Conservation (phyloP, 768 basidiomycete species). For the Russula brevipes region DNA sequence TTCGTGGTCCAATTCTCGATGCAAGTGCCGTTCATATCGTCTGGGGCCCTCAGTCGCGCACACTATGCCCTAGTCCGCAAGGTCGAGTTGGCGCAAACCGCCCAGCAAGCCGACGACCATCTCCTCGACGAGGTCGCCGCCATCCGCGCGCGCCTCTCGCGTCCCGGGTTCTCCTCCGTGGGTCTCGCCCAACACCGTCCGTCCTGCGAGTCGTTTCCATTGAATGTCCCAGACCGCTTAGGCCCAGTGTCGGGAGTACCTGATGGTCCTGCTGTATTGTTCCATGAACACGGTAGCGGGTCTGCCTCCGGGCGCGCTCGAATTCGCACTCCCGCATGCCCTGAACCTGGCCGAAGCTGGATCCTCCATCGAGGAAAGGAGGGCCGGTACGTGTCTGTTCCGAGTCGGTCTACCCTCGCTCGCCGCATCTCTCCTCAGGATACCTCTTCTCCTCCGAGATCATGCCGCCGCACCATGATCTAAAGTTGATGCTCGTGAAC, state of each 20-base stretch:
- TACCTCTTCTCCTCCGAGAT: conserved; percentile 73
- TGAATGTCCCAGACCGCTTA: conserved; percentile 30
- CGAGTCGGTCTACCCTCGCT: not conserved
- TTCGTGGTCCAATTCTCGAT: conserved; percentile 33
- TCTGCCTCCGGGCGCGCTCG: conserved; percentile 42
- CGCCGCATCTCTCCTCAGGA: conserved; percentile 39
- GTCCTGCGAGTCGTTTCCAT: not conserved
- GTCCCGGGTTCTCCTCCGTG: conserved; percentile 50
- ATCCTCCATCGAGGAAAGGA: conserved; percentile 52
- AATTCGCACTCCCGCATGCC: conserved; percentile 72
- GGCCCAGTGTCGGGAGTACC: conserved; percentile 60
- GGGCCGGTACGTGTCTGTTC: conserved; percentile 47
- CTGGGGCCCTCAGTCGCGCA: conserved; percentile 68
- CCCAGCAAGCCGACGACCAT: conserved; percentile 55
- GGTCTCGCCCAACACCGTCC: conserved; percentile 30
- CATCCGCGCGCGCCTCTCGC: conserved; percentile 49
- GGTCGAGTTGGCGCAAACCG: conserved; percentile 56
- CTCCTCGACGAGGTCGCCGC: conserved; percentile 54
- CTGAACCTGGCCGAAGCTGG: conserved; percentile 73
- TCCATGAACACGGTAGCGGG: conserved; percentile 45
- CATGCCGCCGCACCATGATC: conserved; percentile 63
- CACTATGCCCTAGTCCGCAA: conserved; percentile 74
- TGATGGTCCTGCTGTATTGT: conserved; percentile 71
- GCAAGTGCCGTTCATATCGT: conserved; percentile 76
- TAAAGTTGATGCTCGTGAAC: conserved; percentile 80